These are phyloP conservation scores for Aspergillus piperis DNA, from an alignment of 2,329 filamentous ascomycete species.

Conservation along the genomic window DNA sequence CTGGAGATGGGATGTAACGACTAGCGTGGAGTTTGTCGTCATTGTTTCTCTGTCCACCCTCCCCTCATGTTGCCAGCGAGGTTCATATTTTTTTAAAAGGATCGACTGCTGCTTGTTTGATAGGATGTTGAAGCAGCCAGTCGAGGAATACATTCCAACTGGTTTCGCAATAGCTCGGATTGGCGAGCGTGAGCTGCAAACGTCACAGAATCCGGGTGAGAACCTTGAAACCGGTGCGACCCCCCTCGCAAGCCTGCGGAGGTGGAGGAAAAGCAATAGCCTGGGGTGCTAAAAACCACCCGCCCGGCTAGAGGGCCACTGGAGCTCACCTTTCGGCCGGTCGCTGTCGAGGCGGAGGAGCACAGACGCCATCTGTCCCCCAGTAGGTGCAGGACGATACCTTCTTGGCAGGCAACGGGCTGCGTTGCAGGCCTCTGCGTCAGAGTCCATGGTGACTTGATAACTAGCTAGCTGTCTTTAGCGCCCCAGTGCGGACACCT, in stretches of 20 bases:
- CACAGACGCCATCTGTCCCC: constrained; percentile 20
- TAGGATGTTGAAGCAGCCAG: neutral
- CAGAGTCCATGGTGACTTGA: constrained; percentile 9
- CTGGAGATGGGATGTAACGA: neutral
- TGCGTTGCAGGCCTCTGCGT: constrained; percentile 18
- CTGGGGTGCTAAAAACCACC: neutral
- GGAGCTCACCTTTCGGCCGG: constrained; percentile 10
- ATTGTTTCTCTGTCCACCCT: neutral
- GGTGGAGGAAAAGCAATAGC: neutral
- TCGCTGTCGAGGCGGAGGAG: constrained; percentile 12
- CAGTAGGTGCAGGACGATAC: constrained; percentile 13
- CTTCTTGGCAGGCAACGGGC: constrained; percentile 19
- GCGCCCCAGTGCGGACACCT: neutral
- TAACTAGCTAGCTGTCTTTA: constrained; percentile 3
- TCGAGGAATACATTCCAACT: neutral
- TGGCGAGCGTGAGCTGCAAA: neutral
- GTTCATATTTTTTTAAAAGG: neutral
- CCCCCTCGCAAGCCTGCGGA: neutral
- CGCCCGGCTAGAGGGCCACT: neutral
- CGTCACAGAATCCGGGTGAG: neutral
- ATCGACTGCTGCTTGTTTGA: neutral
- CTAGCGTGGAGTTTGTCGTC: neutral
- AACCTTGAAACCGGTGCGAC: neutral
- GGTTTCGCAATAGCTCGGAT: neutral
- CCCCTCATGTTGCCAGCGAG: neutral